These are phyloP conservation scores for Chalciporus sp. DNA, from an alignment of 1,284 basidiomycete genomes.

Conservation along the genomic window DNA sequence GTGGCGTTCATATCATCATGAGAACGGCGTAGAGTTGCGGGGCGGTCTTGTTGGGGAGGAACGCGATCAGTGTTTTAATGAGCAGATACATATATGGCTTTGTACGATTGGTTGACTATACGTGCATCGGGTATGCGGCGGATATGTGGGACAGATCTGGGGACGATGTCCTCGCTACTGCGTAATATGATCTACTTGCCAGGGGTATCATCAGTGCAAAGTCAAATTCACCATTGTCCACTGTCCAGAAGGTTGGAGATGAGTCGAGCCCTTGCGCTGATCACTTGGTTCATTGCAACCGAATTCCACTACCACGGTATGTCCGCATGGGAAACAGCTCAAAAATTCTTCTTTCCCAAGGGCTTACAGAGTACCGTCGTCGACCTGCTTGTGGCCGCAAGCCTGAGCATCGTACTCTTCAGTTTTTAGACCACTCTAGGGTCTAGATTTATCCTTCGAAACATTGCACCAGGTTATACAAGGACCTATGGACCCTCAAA, in stretches of 20 bases:
- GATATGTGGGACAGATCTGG: no score
- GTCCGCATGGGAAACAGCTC: no score
- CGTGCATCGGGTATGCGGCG: neutral
- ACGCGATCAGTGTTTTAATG: neutral
- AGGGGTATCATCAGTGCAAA: no score
- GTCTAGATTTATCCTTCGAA: neutral
- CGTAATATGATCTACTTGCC: no score
- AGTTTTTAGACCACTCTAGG: no score
- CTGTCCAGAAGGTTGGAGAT: no score
- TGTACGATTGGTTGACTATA: slow-evolving; percentile 4
- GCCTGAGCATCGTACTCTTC: neutral
- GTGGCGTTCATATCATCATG: slow-evolving; percentile 95
- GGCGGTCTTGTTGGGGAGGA: neutral
- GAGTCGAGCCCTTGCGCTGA: no score
- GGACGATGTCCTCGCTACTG: no score
- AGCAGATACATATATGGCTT: neutral
- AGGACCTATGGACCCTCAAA: slow-evolving; percentile 1
- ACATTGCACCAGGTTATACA: slow-evolving; percentile 1
- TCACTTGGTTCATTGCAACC: no score
- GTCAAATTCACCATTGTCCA: no score
- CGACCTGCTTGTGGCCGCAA: neutral
- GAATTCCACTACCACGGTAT: no score
- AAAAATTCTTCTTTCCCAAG: neutral
- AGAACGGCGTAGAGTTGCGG: slow-evolving; percentile 68
- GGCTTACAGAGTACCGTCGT: neutral